These are phyloP conservation scores for Calonectria naviculata DNA, from an alignment of 2,329 filamentous ascomycete species.

Conservation along the genomic window DNA sequence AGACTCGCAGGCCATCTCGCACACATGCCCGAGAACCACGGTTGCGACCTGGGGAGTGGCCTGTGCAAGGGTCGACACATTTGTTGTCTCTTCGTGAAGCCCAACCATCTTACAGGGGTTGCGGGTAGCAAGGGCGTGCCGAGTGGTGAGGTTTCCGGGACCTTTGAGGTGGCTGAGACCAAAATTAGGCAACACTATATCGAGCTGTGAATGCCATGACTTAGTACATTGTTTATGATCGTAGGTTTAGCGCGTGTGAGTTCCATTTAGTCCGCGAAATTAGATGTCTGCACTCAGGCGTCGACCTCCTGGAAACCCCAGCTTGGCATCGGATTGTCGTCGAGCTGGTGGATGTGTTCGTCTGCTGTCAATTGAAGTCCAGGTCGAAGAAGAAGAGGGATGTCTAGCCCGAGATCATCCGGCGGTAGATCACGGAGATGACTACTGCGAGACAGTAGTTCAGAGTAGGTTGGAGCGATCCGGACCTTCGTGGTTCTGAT, in stretches of 20 bases:
- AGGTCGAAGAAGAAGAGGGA: background rate
- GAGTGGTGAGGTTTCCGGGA: background rate
- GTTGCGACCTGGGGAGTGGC: background rate
- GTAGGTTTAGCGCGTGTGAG: no score
- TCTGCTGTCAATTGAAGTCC: background rate
- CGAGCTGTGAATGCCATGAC: background rate
- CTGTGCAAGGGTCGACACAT: background rate
- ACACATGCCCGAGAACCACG: background rate
- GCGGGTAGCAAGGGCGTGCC: background rate
- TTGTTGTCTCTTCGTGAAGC: background rate
- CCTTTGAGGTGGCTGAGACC: background rate
- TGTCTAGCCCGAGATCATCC: background rate
- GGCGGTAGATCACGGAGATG: background rate
- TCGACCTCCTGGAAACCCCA: background rate
- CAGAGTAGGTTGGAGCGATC: background rate
- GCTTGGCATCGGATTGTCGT: background rate
- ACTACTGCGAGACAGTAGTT: background rate
- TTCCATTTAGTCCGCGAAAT: background rate
- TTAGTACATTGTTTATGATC: background rate
- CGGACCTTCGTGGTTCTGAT: background rate
- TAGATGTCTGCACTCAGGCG: background rate
- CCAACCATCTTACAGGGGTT: background rate
- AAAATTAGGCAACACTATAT: background rate
- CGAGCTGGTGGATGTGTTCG: background rate
- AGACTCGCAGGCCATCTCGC: background rate